A percentile compares a stretch with the other conserved stretches of the same genome.
Conservation (phyloP, 148 eudicot species). For the Silene latifolia region DNA sequence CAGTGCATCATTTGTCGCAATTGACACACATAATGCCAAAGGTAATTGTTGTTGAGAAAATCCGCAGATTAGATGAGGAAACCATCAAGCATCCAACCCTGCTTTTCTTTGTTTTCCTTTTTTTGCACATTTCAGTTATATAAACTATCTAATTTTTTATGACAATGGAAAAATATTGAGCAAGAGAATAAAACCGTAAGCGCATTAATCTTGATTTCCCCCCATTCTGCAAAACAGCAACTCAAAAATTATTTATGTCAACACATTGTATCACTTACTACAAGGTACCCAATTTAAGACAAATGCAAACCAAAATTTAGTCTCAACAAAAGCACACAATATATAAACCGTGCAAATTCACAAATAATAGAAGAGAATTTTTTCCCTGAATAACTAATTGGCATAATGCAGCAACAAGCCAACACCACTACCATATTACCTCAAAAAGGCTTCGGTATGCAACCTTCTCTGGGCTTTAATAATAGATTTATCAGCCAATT, state of each 20-base stretch:
- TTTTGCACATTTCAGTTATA: background rate
- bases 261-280: too few relatives aligned
- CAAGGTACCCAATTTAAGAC: too few relatives aligned
- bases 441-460: too few relatives aligned
- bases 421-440: too few relatives aligned
- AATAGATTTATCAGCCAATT: background rate
- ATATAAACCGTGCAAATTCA: background rate
- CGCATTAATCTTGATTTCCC: constrained; percentile 43
- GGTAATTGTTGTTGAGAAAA: too few relatives aligned
- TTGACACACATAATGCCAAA: too few relatives aligned
- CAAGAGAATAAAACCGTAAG: constrained; percentile 47
- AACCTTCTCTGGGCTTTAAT: too few relatives aligned
- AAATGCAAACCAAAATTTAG: too few relatives aligned
- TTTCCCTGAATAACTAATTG: background rate
- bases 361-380: background rate
- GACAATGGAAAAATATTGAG: constrained; percentile 8
- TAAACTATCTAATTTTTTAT: background rate
- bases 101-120: background rate
- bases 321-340: too few relatives aligned
- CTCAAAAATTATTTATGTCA: constrained; percentile 6
- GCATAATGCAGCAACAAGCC: background rate
- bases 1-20: too few relatives aligned
- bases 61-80: too few relatives aligned
- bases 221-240: constrained; percentile 53
- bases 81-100: background rate